These are phyloP conservation scores for Monosporozyma yasuniensis DNA, from an alignment of 805 yeast genomes.

Conservation along the genomic window DNA sequence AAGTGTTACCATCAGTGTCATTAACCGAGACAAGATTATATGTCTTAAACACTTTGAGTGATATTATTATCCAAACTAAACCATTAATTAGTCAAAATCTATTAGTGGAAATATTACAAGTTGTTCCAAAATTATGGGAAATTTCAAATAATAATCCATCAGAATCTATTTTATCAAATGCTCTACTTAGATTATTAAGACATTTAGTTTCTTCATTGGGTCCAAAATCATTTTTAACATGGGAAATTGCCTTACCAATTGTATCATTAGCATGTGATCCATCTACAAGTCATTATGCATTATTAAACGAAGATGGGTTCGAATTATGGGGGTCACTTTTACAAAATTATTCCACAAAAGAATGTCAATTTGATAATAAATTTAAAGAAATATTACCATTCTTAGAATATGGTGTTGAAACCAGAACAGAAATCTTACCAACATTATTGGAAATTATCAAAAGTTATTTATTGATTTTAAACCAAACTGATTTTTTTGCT, in stretches of 20 bases:
- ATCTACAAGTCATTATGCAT: slow-evolving; percentile 42
- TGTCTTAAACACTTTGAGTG: slow-evolving; percentile 57
- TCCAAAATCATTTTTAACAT: slow-evolving; percentile 40
- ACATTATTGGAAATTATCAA: slow-evolving; percentile 51
- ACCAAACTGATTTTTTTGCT: slow-evolving; percentile 31
- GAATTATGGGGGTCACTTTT: slow-evolving; percentile 72
- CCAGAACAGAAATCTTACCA: slow-evolving; percentile 68
- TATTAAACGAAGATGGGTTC: slow-evolving; percentile 76
- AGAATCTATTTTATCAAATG: slow-evolving; percentile 38
- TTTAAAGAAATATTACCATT: slow-evolving; percentile 42
- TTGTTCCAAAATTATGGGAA: slow-evolving; percentile 78
- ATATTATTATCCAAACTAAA: slow-evolving; percentile 53
- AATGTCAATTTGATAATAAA: slow-evolving; percentile 26
- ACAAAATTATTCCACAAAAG: slow-evolving; percentile 45
- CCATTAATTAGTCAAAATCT: slow-evolving; percentile 49
- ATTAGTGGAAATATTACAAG: slow-evolving; percentile 40
- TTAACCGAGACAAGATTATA: slow-evolving; percentile 71
- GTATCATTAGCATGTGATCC: slow-evolving; percentile 55
- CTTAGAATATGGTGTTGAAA: slow-evolving; percentile 49
- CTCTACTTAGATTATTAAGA: slow-evolving; percentile 47
- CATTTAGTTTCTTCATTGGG: slow-evolving; percentile 50
- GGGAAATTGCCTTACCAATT: slow-evolving; percentile 55
- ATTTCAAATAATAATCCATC: slow-evolving; percentile 32
- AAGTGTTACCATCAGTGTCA: slow-evolving; percentile 41
- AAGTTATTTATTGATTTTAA: slow-evolving; percentile 48